Base-by-base conservation (phyloP, 306 rosid species). In the Sphenostylis stenocarpa region DNA sequence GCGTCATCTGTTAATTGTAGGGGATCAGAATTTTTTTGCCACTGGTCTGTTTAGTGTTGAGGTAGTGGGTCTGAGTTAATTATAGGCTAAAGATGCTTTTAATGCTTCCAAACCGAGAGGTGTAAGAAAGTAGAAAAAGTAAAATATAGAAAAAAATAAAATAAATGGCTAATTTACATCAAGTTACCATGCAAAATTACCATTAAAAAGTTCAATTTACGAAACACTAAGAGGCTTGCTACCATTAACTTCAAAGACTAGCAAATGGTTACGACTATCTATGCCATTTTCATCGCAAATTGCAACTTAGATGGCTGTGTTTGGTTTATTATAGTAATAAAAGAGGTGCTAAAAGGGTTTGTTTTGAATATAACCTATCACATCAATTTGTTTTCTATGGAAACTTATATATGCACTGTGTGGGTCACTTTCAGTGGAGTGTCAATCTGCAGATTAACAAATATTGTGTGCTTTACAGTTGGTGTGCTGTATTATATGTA, bases 1-100 rank as follows among this genome's bases (percentile, higher is more conserved):
- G n/a, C n/a, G n/a, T n/a, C n/a, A n/a, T n/a, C n/a, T n/a, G 6
- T 75, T 62, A 33, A 48, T 62, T 47, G 51, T 62, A 48, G 60
- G 8, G 71, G 48, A 29, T 19, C 48, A 21, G 16, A 62, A n/a
- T 73, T 48, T 75, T 33, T 6, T 73, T 58, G 44, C 15, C 33
- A 19, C 20, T 61, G 38, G 23, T 17, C 28, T 28, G 1, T 6
- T 49, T 49, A 6, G 24, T 64, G 53, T 24, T 16, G 53, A 63
- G 5, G 48, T 75, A 49, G 20, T 51, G 52, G 34, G 43, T 34
- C 38, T 21, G n/a, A 66, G 2, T 21, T 5, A 20, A 19, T 67
- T 12, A 55, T 55, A 67, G 36, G 28, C 7, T 17, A 55, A 56
- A 68, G 12, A 56, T 44, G 20, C 24, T 55, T 77, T 43, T 69